Conservation (phyloP, 352 stramenopile genomes). For the Phytopythium vexans region DNA sequence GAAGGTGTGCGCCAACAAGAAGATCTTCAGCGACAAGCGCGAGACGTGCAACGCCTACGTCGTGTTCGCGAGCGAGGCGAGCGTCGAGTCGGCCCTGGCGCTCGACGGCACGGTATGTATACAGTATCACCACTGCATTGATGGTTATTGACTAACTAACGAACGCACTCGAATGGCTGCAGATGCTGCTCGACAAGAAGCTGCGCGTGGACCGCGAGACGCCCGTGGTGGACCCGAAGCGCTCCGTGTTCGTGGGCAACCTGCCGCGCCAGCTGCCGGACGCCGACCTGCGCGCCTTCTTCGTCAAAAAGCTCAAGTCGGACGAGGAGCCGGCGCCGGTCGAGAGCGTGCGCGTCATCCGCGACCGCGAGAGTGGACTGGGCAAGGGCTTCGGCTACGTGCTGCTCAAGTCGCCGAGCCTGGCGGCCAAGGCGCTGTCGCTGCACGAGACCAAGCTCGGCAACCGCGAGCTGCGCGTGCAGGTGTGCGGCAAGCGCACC, state of each 20-base stretch:
- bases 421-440: slow-evolving; percentile 69
- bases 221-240: slow-evolving; percentile 67
- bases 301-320: slow-evolving; percentile 61
- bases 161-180: neutral
- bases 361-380: slow-evolving; percentile 84
- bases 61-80: slow-evolving; percentile 63
- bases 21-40: slow-evolving; percentile 78
- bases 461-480: slow-evolving; percentile 64
- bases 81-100: slow-evolving; percentile 60
- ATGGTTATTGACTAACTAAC: neutral
- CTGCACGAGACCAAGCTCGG: slow-evolving; percentile 68
- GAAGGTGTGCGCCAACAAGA: slow-evolving; percentile 90
- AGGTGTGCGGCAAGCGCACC: slow-evolving; percentile 83
- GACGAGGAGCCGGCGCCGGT: slow-evolving; percentile 67
- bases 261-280: slow-evolving; percentile 86
- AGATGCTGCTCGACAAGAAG: slow-evolving; percentile 60
- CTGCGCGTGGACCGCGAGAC: slow-evolving; percentile 67
- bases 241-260: slow-evolving; percentile 90
- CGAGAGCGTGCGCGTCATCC: slow-evolving; percentile 87
- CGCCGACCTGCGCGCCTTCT: slow-evolving; percentile 68
- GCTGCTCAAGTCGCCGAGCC: slow-evolving; percentile 61
- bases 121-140: neutral
- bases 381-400: slow-evolving; percentile 93
- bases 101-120: slow-evolving; percentile 61
- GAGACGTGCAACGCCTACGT: slow-evolving; percentile 93